These are phyloP conservation scores for Hyphodiscus sp. DNA, from an alignment of 2,329 filamentous ascomycete species.

Conservation along the genomic window DNA sequence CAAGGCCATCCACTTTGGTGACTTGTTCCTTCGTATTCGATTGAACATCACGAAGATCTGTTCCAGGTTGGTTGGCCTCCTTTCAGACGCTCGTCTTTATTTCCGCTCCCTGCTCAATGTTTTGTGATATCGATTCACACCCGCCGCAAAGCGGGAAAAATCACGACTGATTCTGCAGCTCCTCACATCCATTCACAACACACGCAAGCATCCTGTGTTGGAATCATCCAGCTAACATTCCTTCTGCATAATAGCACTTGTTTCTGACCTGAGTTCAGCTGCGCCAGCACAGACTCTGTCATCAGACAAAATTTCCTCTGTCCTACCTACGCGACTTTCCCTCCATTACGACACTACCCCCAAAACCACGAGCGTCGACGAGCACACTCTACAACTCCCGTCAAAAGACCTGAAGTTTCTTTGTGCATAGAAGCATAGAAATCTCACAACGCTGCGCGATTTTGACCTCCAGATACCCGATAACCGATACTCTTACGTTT, in stretches of 20 bases:
- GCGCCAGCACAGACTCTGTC: constrained; percentile 22
- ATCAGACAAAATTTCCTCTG: constrained; percentile 22
- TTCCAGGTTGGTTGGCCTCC: neutral
- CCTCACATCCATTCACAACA: constrained; percentile 1
- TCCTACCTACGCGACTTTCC: constrained; percentile 17
- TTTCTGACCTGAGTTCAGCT: constrained; percentile 11
- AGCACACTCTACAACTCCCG: neutral
- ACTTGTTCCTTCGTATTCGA: neutral
- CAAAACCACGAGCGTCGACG: neutral
- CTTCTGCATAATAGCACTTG: constrained; percentile 1
- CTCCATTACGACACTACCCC: constrained; percentile 9
- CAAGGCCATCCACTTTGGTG: neutral
- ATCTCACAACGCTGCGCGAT: constrained; percentile 3
- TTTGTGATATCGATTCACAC: constrained; percentile 3
- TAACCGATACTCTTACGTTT: neutral
- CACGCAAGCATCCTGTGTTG: constrained; percentile 5
- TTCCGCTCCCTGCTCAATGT: neutral
- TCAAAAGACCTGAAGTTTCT: neutral
- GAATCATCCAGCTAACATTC: constrained; percentile 3
- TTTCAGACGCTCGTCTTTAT: constrained; percentile 1
- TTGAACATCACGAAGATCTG: neutral
- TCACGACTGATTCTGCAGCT: neutral
- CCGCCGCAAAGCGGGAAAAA: neutral
- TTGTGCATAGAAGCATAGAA: constrained; percentile 1
- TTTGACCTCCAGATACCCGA: neutral